A percentile compares a stretch with the other conserved stretches of the same genome.
Evolutionary conservation across 257 asterid species (phyloP).

Genomic region (Ocimum tenuiflorum): DNA sequence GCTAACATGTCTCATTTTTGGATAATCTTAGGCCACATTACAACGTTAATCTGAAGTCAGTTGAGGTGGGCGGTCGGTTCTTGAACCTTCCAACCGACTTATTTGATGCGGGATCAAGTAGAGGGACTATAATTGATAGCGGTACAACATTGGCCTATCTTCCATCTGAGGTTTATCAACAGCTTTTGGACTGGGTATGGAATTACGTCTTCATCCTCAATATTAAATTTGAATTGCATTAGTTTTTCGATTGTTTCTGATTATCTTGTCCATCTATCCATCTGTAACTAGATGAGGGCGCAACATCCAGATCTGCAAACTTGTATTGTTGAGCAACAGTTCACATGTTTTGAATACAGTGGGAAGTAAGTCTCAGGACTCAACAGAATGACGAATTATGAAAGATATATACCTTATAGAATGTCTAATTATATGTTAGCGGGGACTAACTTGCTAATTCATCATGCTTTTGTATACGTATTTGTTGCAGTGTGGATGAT

Average conservation of each 20-base stretch:
- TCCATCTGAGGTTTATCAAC: slow-evolving; percentile 52
- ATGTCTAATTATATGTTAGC: too few relatives aligned
- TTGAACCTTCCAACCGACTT: slow-evolving; percentile 48
- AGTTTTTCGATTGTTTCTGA: slow-evolving; percentile 14
- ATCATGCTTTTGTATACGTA: background rate
- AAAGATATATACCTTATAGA: background rate
- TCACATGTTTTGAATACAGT: slow-evolving; percentile 55
- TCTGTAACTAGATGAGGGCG: slow-evolving; percentile 47
- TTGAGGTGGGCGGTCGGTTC: slow-evolving; percentile 73
- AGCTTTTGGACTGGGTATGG: slow-evolving; percentile 45
- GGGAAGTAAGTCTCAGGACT: slow-evolving; percentile 54
- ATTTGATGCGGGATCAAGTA: slow-evolving; percentile 34
- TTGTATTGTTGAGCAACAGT: slow-evolving; percentile 55
- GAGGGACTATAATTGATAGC: slow-evolving; percentile 77
- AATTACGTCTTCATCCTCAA: background rate
- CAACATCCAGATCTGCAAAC: slow-evolving; percentile 49
- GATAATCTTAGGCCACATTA: slow-evolving; percentile 63
- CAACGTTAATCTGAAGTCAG: slow-evolving; percentile 53
- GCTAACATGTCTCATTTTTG: background rate
- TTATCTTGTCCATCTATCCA: slow-evolving; percentile 6
- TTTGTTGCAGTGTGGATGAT: slow-evolving; percentile 66
- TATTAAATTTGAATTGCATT: slow-evolving; percentile 3
- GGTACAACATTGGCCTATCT: slow-evolving; percentile 96
- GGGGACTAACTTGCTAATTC: too few relatives aligned
- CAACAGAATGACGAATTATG: too few relatives aligned